Percentiles rank a stretch among this genome's conserved stretches.
These are phyloP conservation scores for Phytophthora constricta DNA, from an alignment of 352 stramenopile genomes.

Conservation along the genomic window DNA sequence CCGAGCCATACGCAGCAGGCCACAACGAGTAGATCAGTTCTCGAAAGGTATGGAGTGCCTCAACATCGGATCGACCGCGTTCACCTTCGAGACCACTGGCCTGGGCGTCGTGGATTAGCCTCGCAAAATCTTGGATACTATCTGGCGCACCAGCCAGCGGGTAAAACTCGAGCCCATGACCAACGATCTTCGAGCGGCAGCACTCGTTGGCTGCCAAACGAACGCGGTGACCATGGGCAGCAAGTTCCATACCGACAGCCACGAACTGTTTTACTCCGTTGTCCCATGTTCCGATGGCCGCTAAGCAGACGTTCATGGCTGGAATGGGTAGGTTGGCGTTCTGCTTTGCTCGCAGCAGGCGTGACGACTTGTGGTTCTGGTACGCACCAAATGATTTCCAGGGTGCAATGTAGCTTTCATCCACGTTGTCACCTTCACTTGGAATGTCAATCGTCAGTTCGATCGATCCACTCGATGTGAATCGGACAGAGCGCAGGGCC, in stretches of 20 bases:
- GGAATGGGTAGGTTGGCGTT: constrained; percentile 20
- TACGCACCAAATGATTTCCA: constrained; percentile 15
- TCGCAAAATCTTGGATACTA: constrained; percentile 27
- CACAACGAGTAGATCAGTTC: constrained; percentile 47
- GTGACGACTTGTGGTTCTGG: constrained; percentile 11
- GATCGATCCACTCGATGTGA: constrained; percentile 9
- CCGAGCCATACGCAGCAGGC: constrained; percentile 42
- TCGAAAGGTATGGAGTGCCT: constrained; percentile 29
- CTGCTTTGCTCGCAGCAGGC: constrained; percentile 2
- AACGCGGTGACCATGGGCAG: constrained; percentile 77
- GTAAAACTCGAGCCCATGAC: constrained; percentile 55
- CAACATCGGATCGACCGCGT: constrained; percentile 3
- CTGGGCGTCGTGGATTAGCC: constrained; percentile 21
- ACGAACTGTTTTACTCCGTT: constrained; percentile 65
- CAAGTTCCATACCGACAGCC: constrained; percentile 61
- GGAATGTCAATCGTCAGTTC: constrained; percentile 1
- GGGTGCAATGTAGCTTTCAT: constrained; percentile 4
- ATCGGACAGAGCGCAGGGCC: background rate
- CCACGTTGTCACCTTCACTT: constrained; percentile 8
- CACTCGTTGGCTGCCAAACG: constrained; percentile 76
- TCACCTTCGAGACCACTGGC: constrained; percentile 24
- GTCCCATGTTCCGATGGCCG: constrained; percentile 50
- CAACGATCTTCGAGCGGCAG: constrained; percentile 63
- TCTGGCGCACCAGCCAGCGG: constrained; percentile 39
- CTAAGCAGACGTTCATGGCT: constrained; percentile 45